These are phyloP conservation scores for Colletotrichum lupini DNA, from an alignment of 2,329 filamentous ascomycete species.

Conservation along the genomic window DNA sequence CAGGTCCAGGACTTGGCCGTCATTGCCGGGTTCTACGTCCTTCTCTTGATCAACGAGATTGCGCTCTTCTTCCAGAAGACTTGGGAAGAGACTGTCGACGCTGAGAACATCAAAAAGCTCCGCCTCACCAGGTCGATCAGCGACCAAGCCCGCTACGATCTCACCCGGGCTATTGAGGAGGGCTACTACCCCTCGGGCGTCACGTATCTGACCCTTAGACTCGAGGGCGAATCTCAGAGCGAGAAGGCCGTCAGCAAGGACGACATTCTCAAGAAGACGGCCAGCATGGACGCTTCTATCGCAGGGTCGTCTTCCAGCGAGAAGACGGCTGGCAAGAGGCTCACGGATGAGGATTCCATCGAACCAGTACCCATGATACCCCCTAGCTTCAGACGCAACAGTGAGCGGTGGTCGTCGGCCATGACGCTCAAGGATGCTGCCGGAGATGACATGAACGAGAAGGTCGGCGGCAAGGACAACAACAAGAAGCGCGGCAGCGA, in stretches of 20 bases:
- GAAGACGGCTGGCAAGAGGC: slow-evolving; percentile 25
- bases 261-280: slow-evolving; percentile 26
- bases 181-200: slow-evolving; percentile 33
- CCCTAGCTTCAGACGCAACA: slow-evolving; percentile 29
- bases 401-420: slow-evolving; percentile 31
- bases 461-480: slow-evolving; percentile 7
- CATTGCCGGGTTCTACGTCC: slow-evolving; percentile 37
- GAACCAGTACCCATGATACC: slow-evolving; percentile 31
- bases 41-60: slow-evolving; percentile 35
- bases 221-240: slow-evolving; percentile 31
- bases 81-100: slow-evolving; percentile 29
- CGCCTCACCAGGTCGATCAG: slow-evolving; percentile 31
- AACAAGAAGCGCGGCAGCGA: slow-evolving; percentile 30
- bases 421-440: slow-evolving; percentile 27
- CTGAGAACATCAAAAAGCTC: slow-evolving; percentile 29
- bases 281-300: slow-evolving; percentile 28
- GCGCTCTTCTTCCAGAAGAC: slow-evolving; percentile 35
- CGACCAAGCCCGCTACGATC: slow-evolving; percentile 32
- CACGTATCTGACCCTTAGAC: slow-evolving; percentile 30
- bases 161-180: slow-evolving; percentile 32
- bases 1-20: slow-evolving; percentile 41
- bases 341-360: slow-evolving; percentile 19
- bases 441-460: slow-evolving; percentile 22
- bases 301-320: slow-evolving; percentile 30
- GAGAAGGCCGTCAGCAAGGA: slow-evolving; percentile 32